phyloP scores from a whole-genome alignment of 441 rosid species.

The Pelargonium cotyledonis region DNA sequence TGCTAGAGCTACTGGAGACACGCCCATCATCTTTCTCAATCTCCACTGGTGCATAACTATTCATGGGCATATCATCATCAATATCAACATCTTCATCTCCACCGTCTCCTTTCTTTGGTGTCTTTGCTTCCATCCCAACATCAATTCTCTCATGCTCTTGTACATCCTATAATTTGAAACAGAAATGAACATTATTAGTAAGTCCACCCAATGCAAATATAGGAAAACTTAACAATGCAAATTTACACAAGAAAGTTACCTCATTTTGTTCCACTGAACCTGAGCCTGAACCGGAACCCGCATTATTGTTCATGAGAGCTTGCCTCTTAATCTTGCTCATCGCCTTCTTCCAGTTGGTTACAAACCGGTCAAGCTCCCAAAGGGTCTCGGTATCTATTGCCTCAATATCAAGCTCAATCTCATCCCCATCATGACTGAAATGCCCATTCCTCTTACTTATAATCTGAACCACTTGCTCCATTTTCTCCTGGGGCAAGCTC shows the following conservation, averaged over 20 bases:
- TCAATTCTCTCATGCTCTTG: slow-evolving; percentile 36
- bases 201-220: not conserved
- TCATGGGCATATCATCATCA: slow-evolving; percentile 82
- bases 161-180: slow-evolving; percentile 21
- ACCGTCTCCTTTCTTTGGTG: slow-evolving; percentile 56
- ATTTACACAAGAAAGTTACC: slow-evolving; percentile 23
- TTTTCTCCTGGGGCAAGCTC: slow-evolving; percentile 86
- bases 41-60: slow-evolving; percentile 78
- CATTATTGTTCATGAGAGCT: slow-evolving; percentile 41
- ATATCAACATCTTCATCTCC: slow-evolving; percentile 96
- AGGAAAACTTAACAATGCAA: no score
- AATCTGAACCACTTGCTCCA: slow-evolving; percentile 50
- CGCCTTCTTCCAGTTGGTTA: slow-evolving; percentile 82
- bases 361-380: slow-evolving; percentile 95
- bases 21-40: slow-evolving; percentile 65
- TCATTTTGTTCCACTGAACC: slow-evolving; percentile 26
- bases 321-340: slow-evolving; percentile 87
- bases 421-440: slow-evolving; percentile 85
- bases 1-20: slow-evolving; percentile 40
- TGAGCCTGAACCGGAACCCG: slow-evolving; percentile 21
- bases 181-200: not conserved
- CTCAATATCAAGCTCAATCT: slow-evolving; percentile 91
- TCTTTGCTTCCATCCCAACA: slow-evolving; percentile 21
- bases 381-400: slow-evolving; percentile 82
- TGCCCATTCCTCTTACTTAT: slow-evolving; percentile 56